phyloP scores from a whole-genome alignment of 371 early-diverging fungal genomes.

The Circinella umbellata region DNA sequence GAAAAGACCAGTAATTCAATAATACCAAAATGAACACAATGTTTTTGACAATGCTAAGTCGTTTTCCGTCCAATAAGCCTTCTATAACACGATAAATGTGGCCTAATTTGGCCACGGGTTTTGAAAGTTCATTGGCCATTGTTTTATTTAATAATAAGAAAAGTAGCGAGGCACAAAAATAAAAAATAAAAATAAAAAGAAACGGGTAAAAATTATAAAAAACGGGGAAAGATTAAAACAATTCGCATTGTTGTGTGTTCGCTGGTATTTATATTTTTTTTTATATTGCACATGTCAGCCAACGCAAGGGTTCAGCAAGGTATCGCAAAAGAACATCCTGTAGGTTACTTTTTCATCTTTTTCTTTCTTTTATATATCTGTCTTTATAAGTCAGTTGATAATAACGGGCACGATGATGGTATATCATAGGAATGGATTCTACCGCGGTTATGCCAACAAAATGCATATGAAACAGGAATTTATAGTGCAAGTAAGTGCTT shows the following conservation, averaged over 20 bases:
- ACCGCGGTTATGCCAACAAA: conserved; percentile 22
- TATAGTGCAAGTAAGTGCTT: conserved; percentile 18
- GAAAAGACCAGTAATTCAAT: conserved; percentile 53
- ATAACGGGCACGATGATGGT: no score
- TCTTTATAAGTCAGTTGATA: no score
- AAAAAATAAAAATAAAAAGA: neutral
- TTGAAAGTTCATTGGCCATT: conserved; percentile 27
- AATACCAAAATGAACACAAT: conserved; percentile 64
- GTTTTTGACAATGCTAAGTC: conserved; percentile 57
- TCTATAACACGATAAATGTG: conserved; percentile 23
- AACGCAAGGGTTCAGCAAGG: conserved; percentile 21
- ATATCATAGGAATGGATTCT: conserved; percentile 24
- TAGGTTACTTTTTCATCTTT: neutral
- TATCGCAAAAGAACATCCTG: conserved; percentile 25
- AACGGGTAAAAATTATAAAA: conserved; percentile 15
- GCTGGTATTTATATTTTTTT: no score
- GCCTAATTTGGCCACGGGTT: conserved; percentile 6
- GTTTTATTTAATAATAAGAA: conserved; percentile 18
- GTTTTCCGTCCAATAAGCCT: conserved; percentile 41
- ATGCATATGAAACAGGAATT: conserved; percentile 22
- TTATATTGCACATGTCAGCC: conserved; percentile 5
- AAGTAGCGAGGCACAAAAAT: neutral
- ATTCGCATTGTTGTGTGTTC: neutral
- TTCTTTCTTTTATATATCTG: neutral
- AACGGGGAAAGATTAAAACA: neutral